Evolutionary conservation across 2,329 filamentous ascomycete species (phyloP).

Genomic region (Aspergillus novoparasiticus): DNA sequence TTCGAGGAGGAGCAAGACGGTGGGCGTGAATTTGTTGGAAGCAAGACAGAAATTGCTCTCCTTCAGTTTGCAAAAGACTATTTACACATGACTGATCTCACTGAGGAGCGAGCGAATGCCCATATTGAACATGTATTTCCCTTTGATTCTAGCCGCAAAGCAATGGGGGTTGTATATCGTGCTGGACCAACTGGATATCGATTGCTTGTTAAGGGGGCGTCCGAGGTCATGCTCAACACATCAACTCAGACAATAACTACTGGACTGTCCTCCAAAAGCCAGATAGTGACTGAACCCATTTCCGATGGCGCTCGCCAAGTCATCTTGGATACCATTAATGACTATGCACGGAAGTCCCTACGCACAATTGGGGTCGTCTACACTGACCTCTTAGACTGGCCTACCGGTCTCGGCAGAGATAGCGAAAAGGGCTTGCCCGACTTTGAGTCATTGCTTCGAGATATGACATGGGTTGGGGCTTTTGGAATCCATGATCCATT

Average conservation of each 20-base stretch:
- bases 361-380: slow-evolving; percentile 74
- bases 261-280: background rate
- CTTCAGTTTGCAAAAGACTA: slow-evolving; percentile 66
- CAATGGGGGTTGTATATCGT: slow-evolving; percentile 48
- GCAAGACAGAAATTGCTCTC: slow-evolving; percentile 73
- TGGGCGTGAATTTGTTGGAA: slow-evolving; percentile 66
- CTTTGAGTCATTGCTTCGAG: slow-evolving; percentile 66
- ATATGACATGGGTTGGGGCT: slow-evolving; percentile 70
- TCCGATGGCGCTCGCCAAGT: background rate
- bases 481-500: slow-evolving; percentile 74
- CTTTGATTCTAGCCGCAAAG: slow-evolving; percentile 74
- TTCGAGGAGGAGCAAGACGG: slow-evolving; percentile 71
- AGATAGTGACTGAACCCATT: slow-evolving; percentile 10
- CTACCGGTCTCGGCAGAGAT: slow-evolving; percentile 56
- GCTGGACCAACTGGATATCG: slow-evolving; percentile 39
- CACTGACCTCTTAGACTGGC: slow-evolving; percentile 68
- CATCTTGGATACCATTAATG: slow-evolving; percentile 20
- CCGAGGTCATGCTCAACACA: slow-evolving; percentile 43
- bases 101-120: slow-evolving; percentile 61
- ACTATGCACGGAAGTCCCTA: slow-evolving; percentile 58
- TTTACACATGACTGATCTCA: slow-evolving; percentile 62
- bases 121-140: slow-evolving; percentile 68
- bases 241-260: slow-evolving; percentile 27
- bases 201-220: slow-evolving; percentile 47
- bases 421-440: slow-evolving; percentile 65